Base-by-base conservation (phyloP, 345 rosid species). In the Corchorus olitorius region DNA sequence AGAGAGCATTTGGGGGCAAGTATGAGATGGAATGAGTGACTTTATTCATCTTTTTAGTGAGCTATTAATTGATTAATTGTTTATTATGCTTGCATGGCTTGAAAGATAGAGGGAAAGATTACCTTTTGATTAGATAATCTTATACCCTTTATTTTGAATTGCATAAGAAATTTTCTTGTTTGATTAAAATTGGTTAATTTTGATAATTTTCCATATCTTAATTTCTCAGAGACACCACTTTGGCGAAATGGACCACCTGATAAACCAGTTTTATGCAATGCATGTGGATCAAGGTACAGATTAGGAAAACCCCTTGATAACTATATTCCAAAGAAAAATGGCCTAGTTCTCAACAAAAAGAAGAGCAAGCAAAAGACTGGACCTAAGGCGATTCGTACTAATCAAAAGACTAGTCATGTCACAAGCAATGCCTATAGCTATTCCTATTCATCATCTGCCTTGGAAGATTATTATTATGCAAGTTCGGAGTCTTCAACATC, bases 171-270 rank as follows among this genome's bases (percentile, higher is more conserved):
- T 61, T 33, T 33, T 6, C 16, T 13, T 16, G 56, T 7, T 13
- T 61, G 65, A 5, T 13, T 33, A 13, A 60, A 13, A 27, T 27
- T 27, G 64, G 39, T 27, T 27, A 27, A 27, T 27, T 45, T 27
- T 60, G 17, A 46, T 67, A 19, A 46, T 41, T 27, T 52, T 2
- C 43, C 5, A 2, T 22, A 8, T 33, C 16, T 50, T 48, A 27
- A 27, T 4, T 6, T 39, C 4, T 3, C 15, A 96, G 98, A 90
- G 84, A 94, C 99, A 41, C 98, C 99, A 75, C 83, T 97, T 43
- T 97, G 98, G 99, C 82, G 99, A 65, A 97, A 97, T 75, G 98
- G 99, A 56, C 99, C 98, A 78, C 94, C 98, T 0, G 99, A 97
- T 80, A 97, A 97, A 88, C 99, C 98, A 2, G 96, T 97, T 8